Evolutionary conservation across 208 protist genomes (phyloP), one percentile per base, ranked within the genome.

Genomic region (Borovskyia barvae): DNA sequence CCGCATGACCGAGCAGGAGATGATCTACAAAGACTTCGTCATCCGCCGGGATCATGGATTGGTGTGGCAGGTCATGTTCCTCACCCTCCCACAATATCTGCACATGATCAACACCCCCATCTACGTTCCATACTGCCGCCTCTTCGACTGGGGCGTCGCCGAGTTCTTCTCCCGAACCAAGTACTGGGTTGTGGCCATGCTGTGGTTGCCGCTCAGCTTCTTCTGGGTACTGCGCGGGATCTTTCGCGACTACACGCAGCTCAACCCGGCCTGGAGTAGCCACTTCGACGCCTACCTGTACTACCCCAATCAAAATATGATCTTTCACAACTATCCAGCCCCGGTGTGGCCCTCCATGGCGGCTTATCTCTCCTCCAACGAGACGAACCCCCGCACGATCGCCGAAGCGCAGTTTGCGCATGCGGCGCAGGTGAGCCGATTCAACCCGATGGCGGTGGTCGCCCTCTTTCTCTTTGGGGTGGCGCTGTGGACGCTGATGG

Each of bases 141-240:
- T 85, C 2, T 77, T 85, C 48, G 77, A 80, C 47, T 66, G 17
- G 36, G 22, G 40, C 30, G 17, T 77, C 15, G 48, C 77, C 43
- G 77, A 80, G 62, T 64, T 67, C 40, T 85, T 85, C 62, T 74
- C 72, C 11, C 68, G 66, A 43, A 85, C 77, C 12, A 76, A 80
- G 65, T 72, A 70, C 50, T 78, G 68, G 65, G 32, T 78, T 8
- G 65, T 80, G 14, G 33, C 52, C 49, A 49, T 62, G 24, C 64
- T 85, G 17, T 78, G 78, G 74, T 22, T 74, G 48, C 78, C 78
- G 9, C 71, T 81, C 11, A 58, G 57, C 50, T 47, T 71, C 42
- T 85, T 69, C 65, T 78, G 68, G 70, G 45, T 57, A 0, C 17
- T 66, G 43, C 64, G 73, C 26, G 78, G 72, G 17, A 56, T 75